phyloP scores from a whole-genome alignment of 2,329 filamentous ascomycete genomes.

The Diaporthe vaccinii region DNA sequence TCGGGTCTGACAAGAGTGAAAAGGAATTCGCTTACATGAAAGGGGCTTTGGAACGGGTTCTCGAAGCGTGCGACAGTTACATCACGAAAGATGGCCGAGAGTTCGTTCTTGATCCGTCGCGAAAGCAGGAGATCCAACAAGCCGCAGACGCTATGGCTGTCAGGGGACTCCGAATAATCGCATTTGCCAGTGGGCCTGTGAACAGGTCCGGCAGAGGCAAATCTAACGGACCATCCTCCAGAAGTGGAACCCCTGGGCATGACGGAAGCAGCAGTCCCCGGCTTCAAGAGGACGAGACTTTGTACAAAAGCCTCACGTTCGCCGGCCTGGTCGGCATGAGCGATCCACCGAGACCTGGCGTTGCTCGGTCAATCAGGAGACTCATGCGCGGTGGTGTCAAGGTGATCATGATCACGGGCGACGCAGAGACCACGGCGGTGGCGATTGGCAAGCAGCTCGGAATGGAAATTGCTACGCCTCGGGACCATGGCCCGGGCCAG shows the following conservation, averaged over 20 bases:
- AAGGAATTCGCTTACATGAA: slow-evolving; percentile 95
- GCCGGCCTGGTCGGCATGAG: slow-evolving; percentile 97
- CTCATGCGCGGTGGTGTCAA: slow-evolving; percentile 95
- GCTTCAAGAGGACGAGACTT: slow-evolving; percentile 72
- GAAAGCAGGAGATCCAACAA: slow-evolving; percentile 79
- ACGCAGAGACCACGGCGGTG: slow-evolving; percentile 93
- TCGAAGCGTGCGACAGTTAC: slow-evolving; percentile 91
- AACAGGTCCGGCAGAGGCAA: slow-evolving; percentile 60
- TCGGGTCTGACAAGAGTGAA: slow-evolving; percentile 73
- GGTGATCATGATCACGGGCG: slow-evolving; percentile 99
- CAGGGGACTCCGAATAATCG: slow-evolving; percentile 90
- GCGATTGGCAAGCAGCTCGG: slow-evolving; percentile 96
- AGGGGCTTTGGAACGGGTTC: slow-evolving; percentile 88
- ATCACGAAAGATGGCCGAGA: slow-evolving; percentile 88
- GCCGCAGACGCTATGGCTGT: slow-evolving; percentile 90
- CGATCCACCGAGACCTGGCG: slow-evolving; percentile 91
- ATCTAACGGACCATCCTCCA: slow-evolving; percentile 53
- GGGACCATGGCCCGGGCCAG: slow-evolving; percentile 66
- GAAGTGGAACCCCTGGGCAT: slow-evolving; percentile 66
- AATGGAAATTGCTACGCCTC: slow-evolving; percentile 80
- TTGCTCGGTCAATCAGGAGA: slow-evolving; percentile 88
- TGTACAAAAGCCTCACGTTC: slow-evolving; percentile 88
- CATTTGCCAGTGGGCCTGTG: slow-evolving; percentile 88
- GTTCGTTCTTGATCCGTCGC: slow-evolving; percentile 82
- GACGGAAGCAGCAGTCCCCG: slow-evolving; percentile 55